These are phyloP conservation scores for Yueomyces sp. DNA, from an alignment of 805 yeast genomes.

Conservation along the genomic window DNA sequence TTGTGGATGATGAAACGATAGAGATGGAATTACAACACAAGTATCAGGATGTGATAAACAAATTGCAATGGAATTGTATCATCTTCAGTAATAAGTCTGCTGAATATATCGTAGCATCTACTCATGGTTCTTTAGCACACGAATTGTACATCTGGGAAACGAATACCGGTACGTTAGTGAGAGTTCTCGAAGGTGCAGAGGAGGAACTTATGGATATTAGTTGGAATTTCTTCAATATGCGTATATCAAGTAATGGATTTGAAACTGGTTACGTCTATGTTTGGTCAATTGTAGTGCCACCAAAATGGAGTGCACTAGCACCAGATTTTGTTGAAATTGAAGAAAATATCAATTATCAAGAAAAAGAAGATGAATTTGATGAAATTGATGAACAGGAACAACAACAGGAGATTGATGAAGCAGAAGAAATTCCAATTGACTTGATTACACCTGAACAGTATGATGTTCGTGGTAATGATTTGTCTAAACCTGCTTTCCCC, in stretches of 20 bases:
- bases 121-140: conserved; percentile 70
- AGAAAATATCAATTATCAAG: conserved; percentile 79
- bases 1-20: conserved; percentile 14
- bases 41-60: conserved; percentile 82
- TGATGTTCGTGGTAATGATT: conserved; percentile 63
- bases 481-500: conserved; percentile 37
- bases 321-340: conserved; percentile 94
- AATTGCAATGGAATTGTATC: conserved; percentile 78
- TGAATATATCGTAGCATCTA: conserved; percentile 81
- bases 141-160: conserved; percentile 92
- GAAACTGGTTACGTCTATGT: conserved; percentile 73
- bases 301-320: conserved; percentile 92
- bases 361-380: conserved; percentile 86
- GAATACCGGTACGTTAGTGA: conserved; percentile 69
- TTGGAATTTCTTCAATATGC: conserved; percentile 69
- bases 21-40: conserved; percentile 61
- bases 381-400: conserved; percentile 52
- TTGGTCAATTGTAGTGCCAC: conserved; percentile 76
- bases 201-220: conserved; percentile 68
- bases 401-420: conserved; percentile 47
- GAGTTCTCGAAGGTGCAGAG: conserved; percentile 85
- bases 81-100: conserved; percentile 57
- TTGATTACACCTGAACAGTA: conserved; percentile 46
- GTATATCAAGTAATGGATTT: conserved; percentile 70
- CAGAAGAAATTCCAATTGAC: conserved; percentile 51